Conservation (phyloP, 2,329 filamentous ascomycete genomes). For the Coniochaeta sp. region DNA sequence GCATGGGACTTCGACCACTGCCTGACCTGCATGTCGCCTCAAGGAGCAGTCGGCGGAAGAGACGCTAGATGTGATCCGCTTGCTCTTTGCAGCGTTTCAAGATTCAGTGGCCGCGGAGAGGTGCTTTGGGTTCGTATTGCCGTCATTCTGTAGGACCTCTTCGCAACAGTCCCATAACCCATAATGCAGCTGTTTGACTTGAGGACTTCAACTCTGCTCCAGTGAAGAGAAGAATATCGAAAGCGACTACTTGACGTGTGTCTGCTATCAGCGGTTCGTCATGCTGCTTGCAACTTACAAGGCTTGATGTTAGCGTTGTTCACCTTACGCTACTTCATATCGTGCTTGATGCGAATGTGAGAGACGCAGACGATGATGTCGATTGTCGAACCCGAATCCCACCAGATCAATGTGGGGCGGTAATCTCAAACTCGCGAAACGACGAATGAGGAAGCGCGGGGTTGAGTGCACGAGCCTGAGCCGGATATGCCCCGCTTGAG, state of each 20-base stretch:
- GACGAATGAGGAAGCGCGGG: neutral
- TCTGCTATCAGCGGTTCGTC: neutral
- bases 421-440: neutral
- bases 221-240: neutral
- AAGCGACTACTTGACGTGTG: neutral
- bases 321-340: neutral
- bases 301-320: neutral
- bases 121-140: neutral
- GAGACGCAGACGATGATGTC: neutral
- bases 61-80: neutral
- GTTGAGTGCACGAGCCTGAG: neutral
- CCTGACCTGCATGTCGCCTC: neutral
- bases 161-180: neutral
- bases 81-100: neutral
- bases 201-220: neutral
- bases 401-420: neutral
- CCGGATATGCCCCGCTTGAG: neutral
- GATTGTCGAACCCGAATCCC: neutral
- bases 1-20: neutral
- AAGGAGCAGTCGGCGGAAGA: neutral
- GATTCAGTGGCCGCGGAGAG: neutral
- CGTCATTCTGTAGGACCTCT: neutral
- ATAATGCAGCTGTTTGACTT: neutral
- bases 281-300: neutral
- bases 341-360: neutral